Evolutionary conservation across 352 stramenopile genomes (phyloP).

Genomic region (Saprolegnia diclina): DNA sequence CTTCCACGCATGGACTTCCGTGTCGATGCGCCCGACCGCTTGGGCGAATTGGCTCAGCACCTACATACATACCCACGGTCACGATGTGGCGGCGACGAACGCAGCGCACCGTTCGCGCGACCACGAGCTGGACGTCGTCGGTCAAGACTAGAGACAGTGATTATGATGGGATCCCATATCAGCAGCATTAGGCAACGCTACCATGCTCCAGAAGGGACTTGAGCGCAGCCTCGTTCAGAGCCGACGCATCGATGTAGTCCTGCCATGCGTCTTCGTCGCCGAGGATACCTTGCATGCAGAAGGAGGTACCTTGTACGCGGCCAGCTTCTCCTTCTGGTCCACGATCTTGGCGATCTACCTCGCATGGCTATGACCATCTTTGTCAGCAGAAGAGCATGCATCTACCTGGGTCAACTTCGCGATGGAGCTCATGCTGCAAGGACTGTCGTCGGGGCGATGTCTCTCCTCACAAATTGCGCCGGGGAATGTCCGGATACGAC

Average conservation of each 20-base stretch:
- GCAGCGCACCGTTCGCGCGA: constrained; percentile 54
- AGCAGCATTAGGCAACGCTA: constrained; percentile 29
- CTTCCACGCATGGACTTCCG: constrained; percentile 67
- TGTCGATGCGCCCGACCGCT: constrained; percentile 46
- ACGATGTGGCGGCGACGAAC: no score
- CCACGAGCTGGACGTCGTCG: constrained; percentile 70
- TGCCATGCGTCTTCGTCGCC: constrained; percentile 16
- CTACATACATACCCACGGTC: constrained; percentile 27
- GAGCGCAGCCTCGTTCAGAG: constrained; percentile 41
- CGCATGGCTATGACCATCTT: background rate
- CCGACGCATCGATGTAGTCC: constrained; percentile 45
- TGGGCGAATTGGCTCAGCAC: constrained; percentile 68
- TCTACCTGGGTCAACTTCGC: constrained; percentile 16
- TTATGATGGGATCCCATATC: background rate
- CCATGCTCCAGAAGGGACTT: constrained; percentile 63
- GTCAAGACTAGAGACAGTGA: constrained; percentile 43
- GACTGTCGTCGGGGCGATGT: background rate
- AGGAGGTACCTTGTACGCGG: constrained; percentile 54
- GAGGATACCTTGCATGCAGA: background rate
- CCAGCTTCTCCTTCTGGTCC: constrained; percentile 75
- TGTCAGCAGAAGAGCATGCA: background rate
- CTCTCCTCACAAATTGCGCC: background rate
- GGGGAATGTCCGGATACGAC: background rate
- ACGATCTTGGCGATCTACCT: constrained; percentile 53
- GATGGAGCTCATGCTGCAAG: background rate